A percentile compares a stretch with the other conserved stretches of the same genome.
phyloP scores from a whole-genome alignment of 106 monocot genomes.

The Hemerocallis citrina region DNA sequence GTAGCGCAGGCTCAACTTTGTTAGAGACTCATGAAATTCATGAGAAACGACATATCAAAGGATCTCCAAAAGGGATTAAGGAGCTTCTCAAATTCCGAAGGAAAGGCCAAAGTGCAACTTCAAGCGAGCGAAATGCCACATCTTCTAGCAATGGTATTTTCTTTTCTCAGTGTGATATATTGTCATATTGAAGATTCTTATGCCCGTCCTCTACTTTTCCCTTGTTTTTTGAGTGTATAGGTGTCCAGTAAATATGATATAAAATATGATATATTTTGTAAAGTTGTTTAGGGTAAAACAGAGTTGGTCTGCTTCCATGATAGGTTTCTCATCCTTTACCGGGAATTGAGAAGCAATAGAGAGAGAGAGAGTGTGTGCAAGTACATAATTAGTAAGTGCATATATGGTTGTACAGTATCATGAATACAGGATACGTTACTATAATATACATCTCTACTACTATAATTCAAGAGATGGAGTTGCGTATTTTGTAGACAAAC shows the following conservation, averaged over 20 bases:
- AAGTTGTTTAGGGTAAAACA: no score
- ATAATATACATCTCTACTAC: no score
- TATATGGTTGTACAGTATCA: not conserved
- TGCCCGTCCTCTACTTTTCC: no score
- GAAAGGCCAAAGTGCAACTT: not conserved
- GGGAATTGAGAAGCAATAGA: no score
- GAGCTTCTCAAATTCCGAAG: conserved; percentile 6
- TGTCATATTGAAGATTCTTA: not conserved
- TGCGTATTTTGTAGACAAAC: no score
- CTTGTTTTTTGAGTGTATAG: not conserved
- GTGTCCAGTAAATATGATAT: not conserved
- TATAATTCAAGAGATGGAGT: no score
- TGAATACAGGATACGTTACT: not conserved
- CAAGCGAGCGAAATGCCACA: not conserved
- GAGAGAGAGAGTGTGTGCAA: no score
- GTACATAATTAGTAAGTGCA: not conserved
- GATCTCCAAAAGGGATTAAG: conserved; percentile 5
- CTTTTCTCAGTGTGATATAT: not conserved
- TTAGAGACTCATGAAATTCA: not conserved
- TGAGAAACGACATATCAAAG: not conserved
- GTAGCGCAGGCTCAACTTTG: not conserved
- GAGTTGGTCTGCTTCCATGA: not conserved
- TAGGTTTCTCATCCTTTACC: no score
- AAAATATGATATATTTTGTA: not conserved
- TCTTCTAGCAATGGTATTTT: not conserved